Percentiles rank a stretch among this genome's conserved stretches.
Conservation (phyloP, 1,139 yeast genomes). For the Chernovozyma sophiae-reginae region DNA sequence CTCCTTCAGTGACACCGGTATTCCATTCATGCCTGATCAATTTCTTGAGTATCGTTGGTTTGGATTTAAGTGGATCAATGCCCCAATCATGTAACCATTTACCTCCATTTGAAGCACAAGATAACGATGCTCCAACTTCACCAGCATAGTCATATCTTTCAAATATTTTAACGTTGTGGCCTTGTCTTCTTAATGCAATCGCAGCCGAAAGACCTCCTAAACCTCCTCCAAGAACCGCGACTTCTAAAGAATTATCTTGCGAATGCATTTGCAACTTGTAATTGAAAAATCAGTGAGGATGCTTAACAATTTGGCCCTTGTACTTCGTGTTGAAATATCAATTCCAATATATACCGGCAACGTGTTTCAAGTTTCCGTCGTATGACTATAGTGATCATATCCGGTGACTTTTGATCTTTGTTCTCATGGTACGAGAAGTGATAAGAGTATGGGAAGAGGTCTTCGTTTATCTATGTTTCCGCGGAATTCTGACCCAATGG, state of each 20-base stretch:
- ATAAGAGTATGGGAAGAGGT: too few species aligned
- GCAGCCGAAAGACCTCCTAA: constrained; percentile 16
- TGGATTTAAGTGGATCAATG: constrained; percentile 12
- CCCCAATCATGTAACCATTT: constrained; percentile 16
- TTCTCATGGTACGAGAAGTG: too few species aligned
- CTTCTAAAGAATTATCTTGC: constrained; percentile 6
- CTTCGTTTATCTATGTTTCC: too few species aligned
- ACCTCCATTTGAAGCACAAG: constrained; percentile 20
- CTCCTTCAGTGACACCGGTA: constrained; percentile 13
- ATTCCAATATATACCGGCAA: too few species aligned
- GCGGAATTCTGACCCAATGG: too few species aligned
- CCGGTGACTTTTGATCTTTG: too few species aligned
- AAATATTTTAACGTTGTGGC: constrained; percentile 15
- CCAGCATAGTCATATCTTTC: constrained; percentile 18
- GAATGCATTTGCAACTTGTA: background rate
- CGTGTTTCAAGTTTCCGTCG: too few species aligned
- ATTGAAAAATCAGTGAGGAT: too few species aligned
- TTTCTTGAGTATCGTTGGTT: constrained; percentile 15
- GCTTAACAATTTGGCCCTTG: too few species aligned
- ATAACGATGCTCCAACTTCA: constrained; percentile 20
- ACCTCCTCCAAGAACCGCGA: constrained; percentile 16
- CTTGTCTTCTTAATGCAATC: constrained; percentile 13
- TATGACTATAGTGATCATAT: too few species aligned
- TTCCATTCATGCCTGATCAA: constrained; percentile 15
- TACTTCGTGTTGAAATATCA: too few species aligned